Base-by-base conservation (phyloP, 2,329 filamentous ascomycete genomes). In the Monosporascus sp. region DNA sequence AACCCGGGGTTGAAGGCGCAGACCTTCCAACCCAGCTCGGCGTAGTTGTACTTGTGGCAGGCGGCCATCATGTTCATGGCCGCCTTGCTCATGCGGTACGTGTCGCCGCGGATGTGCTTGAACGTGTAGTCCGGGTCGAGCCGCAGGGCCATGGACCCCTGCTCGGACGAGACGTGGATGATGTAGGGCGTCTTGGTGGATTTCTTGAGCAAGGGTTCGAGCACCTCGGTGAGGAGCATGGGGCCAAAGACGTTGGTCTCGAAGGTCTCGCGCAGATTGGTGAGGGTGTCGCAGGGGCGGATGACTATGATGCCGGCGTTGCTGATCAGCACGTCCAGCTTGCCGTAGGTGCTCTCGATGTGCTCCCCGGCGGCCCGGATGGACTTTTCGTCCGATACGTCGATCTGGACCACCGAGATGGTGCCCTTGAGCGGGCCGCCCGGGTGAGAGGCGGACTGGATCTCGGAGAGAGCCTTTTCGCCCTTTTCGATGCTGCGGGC, bases 351-450 rank as follows among this genome's bases (percentile, higher is more conserved):
- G 47, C 71, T 65, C 6, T 72, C 68, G 45, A 88, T 69, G 41
- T 81, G 73, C 2, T 79, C 61, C 20, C 77, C 77, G 14, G 84
- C 72, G 1, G 73, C 72, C 31, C 75, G 66, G 49, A 88, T 79
- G 18, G 83, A 79, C 1, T 74, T 69, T 61, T 84, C 82, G 53
- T 79, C 76, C 17, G 79, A 81, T 0, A 87, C 75, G 61, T 88
- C 84, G 52, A 81, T 79, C 3, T 78, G 72, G 6, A 79, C 65
- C 1, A 72, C 75, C 48, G 84, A 83, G 63, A 87, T 84, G 44
- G 77, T 63, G 8, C 82, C 81, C 5, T 75, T 62, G 43, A 73
- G 70, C 37, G 70, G 60, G 25, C 73, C 71, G 39, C 70, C 69
- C 61, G 84, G 75, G 5, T 22, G 4, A 22, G 22, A 22, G 22